phyloP scores from a whole-genome alignment of 129 eudicot species.

The Daucus carota region DNA sequence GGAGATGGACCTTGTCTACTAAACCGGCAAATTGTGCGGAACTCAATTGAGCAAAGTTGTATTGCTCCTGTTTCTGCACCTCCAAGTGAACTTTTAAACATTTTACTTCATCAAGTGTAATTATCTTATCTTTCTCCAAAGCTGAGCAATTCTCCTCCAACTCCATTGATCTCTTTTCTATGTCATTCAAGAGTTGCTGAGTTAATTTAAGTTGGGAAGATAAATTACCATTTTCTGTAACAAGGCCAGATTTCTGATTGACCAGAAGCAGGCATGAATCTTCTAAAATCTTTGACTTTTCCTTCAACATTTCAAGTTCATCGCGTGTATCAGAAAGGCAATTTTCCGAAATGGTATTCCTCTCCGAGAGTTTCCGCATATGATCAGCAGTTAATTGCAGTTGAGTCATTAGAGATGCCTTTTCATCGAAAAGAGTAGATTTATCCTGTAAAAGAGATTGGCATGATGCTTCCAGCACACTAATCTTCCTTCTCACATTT shows the following conservation, averaged over 20 bases:
- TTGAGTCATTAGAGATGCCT: slow-evolving; percentile 43
- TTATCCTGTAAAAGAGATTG: slow-evolving; percentile 60
- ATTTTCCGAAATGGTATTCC: slow-evolving; percentile 56
- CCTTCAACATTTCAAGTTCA: slow-evolving; percentile 65
- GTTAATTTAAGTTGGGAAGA: slow-evolving; percentile 47
- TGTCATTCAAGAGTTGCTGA: slow-evolving; percentile 35
- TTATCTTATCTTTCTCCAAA: slow-evolving; percentile 13
- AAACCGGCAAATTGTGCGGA: slow-evolving; percentile 29
- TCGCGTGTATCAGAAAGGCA: slow-evolving; percentile 56
- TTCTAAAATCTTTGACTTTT: slow-evolving; percentile 55
- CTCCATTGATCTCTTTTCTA: slow-evolving; percentile 42
- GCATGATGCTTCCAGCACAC: slow-evolving; percentile 56
- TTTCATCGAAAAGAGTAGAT: slow-evolving; percentile 58
- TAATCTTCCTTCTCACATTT: slow-evolving; percentile 45
- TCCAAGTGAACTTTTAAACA: slow-evolving; percentile 44
- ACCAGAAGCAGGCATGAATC: slow-evolving; percentile 64
- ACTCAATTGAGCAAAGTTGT: slow-evolving; percentile 26
- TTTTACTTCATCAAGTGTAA: slow-evolving; percentile 44
- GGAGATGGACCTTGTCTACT: slow-evolving; percentile 29
- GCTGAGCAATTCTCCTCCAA: slow-evolving; percentile 39
- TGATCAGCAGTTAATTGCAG: slow-evolving; percentile 52
- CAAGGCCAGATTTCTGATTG: slow-evolving; percentile 60
- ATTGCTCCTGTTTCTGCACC: slow-evolving; percentile 50
- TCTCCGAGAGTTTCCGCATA: slow-evolving; percentile 52
- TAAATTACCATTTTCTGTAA: slow-evolving; percentile 49